Evolutionary conservation across 176 grass and related monocot species (phyloP).

Genomic region (Lolium multiflorum): DNA sequence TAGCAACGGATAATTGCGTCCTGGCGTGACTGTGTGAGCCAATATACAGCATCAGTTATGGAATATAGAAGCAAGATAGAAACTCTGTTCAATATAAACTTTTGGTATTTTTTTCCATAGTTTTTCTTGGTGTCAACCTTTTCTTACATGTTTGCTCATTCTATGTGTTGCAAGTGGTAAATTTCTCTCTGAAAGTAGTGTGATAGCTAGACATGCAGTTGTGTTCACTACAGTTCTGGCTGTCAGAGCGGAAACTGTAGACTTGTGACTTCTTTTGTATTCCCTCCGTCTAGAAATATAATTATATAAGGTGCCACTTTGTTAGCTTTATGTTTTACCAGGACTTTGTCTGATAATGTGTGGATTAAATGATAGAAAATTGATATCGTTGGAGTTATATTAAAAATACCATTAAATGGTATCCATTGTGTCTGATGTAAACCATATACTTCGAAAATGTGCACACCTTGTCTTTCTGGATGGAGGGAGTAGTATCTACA

Average conservation of each 20-base stretch:
- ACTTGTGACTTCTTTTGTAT: background rate
- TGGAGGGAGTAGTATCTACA: no score
- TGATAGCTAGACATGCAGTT: background rate
- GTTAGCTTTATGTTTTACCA: background rate
- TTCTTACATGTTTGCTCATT: background rate
- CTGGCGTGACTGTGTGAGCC: background rate
- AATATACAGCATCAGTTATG: background rate
- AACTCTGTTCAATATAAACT: conserved; percentile 6
- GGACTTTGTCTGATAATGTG: background rate
- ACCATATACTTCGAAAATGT: background rate
- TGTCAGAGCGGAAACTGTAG: background rate
- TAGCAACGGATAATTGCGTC: background rate
- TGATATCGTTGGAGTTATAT: background rate
- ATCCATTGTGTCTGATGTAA: background rate
- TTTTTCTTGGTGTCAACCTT: background rate
- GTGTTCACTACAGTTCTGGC: background rate
- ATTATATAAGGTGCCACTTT: background rate
- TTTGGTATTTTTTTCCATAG: background rate
- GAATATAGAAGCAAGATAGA: background rate
- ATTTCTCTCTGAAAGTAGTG: conserved; percentile 16
- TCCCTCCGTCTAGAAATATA: background rate
- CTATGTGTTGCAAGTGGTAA: background rate
- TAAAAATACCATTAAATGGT: background rate
- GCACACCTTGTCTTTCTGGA: no score
- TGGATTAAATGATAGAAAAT: background rate